Evolutionary conservation across 352 stramenopile genomes (phyloP), one percentile per base, ranked within the genome.

Genomic region (Globisporangium apiculatum): DNA sequence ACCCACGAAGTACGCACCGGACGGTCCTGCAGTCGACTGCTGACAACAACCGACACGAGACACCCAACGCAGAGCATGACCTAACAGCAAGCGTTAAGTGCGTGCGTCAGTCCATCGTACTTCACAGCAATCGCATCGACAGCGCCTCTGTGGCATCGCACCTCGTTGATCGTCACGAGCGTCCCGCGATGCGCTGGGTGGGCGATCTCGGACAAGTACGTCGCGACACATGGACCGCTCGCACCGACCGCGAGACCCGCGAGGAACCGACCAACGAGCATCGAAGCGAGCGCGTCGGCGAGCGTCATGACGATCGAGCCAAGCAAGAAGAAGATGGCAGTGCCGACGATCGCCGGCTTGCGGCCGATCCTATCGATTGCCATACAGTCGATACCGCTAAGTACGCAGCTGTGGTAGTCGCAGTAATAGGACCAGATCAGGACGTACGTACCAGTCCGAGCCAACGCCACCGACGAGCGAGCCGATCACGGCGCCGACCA

Each of bases 21-120:
- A 31, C 48, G 75, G 38, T 64, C 53, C 52, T 85, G 57, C 1
- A 87, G 58, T 7, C 66, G 63, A 31, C 60, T 60, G 46, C 79
- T 85, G 40, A 84, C 67, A 9, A 79, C 50, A 54, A 89, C 72
- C 1, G 79, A 89, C 14, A 87, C 67, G 15, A 87, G 69, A 38
- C 79, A 89, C 24, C 79, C 79, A 24, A 89, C 67, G 42, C 79
- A 89, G 15, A 89, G 58, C 79, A 89, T 87, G 43, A 89, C 74
- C 73, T 82, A 31, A 6, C 41, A 14, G n/a, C 11, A 10, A 46
- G 5, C 41, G 41, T n/a, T n/a, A n/a, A n/a, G 41, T 46, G 10
- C n/a, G 41, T 10, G 38, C 38, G 38, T 15, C 14, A 46, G 41
- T 6, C 11, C 10, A n/a, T n/a, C n/a, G n/a, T n/a, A n/a, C n/a